Conservation (phyloP, 148 eudicot genomes). For the Hydrangea macrophylla region DNA sequence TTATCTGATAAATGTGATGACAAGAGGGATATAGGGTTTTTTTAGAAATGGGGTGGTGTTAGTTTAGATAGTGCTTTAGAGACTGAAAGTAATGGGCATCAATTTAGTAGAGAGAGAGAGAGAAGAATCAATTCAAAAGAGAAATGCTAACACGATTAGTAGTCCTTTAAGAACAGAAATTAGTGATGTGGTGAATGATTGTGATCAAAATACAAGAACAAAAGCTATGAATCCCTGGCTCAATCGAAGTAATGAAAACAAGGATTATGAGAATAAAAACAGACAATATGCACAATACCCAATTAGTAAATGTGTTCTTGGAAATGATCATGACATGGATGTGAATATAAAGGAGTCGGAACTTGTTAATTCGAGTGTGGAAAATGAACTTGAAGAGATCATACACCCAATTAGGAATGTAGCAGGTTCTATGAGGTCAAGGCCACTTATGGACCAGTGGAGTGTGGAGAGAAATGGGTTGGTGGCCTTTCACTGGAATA, state of each 20-base stretch:
- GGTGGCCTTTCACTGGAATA: slow-evolving; percentile 12
- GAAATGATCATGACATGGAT: slow-evolving; percentile 11
- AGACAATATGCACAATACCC: slow-evolving; percentile 21
- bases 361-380: slow-evolving; percentile 11
- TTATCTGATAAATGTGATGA: slow-evolving; percentile 32
- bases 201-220: slow-evolving; percentile 16
- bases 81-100: slow-evolving; percentile 19
- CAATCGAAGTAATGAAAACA: slow-evolving; percentile 25
- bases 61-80: slow-evolving; percentile 16
- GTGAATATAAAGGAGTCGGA: slow-evolving; percentile 10
- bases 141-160: too few species aligned
- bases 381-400: slow-evolving; percentile 23
- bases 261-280: slow-evolving; percentile 27
- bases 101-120: slow-evolving; percentile 15
- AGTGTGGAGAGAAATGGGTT: slow-evolving; percentile 22
- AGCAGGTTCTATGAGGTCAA: slow-evolving; percentile 30
- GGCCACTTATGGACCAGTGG: slow-evolving; percentile 25
- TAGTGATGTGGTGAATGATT: slow-evolving; percentile 16
- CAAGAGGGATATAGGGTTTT: slow-evolving; percentile 25
- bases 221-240: slow-evolving; percentile 23
- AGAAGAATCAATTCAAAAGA: slow-evolving; percentile 11
- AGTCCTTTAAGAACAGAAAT: slow-evolving; percentile 23
- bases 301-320: slow-evolving; percentile 14
- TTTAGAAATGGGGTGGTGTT: slow-evolving; percentile 20
- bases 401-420: slow-evolving; percentile 28